Percentiles rank a stretch among this genome's conserved stretches.
phyloP scores from a whole-genome alignment of 192 early-diverging fungal genomes.

The Linnemannia schmuckeri region DNA sequence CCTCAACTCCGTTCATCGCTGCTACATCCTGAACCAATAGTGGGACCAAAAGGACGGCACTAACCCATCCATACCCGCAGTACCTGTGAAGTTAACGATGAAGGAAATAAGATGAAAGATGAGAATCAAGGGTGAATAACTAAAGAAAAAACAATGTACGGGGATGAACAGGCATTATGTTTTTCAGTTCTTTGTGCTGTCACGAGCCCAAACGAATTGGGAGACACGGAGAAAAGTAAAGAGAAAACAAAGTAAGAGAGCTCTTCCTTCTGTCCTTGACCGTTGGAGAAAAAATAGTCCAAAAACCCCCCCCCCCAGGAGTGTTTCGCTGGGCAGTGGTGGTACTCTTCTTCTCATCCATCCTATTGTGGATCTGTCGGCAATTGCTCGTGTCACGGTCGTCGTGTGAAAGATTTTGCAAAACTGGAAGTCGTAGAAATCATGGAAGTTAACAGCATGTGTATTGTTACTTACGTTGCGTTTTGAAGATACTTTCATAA shows the following conservation, averaged over 20 bases:
- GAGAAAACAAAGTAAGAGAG: background rate
- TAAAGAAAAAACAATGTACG: background rate
- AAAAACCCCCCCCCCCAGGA: background rate
- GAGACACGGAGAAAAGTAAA: background rate
- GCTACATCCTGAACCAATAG: conserved; percentile 42
- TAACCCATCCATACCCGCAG: conserved; percentile 49
- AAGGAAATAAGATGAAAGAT: background rate
- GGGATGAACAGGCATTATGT: background rate
- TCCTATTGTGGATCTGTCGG: background rate
- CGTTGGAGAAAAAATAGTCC: background rate
- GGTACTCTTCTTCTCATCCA: background rate
- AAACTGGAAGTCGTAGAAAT: background rate
- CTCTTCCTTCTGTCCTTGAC: background rate
- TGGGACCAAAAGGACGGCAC: conserved; percentile 46
- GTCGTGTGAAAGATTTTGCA: background rate
- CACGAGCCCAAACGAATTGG: background rate
- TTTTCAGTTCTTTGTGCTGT: background rate
- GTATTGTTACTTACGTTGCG: conserved; percentile 39
- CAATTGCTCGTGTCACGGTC: background rate
- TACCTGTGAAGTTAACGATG: conserved; percentile 9
- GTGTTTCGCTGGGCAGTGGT: background rate
- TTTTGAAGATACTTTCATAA: conserved; percentile 41
- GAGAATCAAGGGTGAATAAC: background rate
- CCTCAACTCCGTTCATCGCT: conserved; percentile 33
- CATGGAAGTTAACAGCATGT: background rate